A percentile compares a stretch with the other conserved stretches of the same genome.
phyloP scores from a whole-genome alignment of 129 eudicot genomes.

The Scalesia atractyloides region DNA sequence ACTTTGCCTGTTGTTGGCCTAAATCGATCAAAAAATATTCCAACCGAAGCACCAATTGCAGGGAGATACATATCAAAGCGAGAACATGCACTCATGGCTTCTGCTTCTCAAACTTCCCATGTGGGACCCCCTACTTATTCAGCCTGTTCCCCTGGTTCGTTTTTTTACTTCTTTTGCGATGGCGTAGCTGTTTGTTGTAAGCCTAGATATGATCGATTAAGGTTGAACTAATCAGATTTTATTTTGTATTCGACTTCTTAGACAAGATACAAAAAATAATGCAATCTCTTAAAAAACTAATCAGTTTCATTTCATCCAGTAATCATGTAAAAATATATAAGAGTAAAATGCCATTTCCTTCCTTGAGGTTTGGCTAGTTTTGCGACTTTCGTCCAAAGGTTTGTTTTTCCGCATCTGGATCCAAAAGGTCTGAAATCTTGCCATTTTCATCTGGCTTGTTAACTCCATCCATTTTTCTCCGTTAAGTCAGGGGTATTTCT shows the following conservation, averaged over 20 bases:
- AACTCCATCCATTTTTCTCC: too few relatives aligned
- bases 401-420: too few relatives aligned
- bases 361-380: too few relatives aligned
- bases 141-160: conserved; percentile 48
- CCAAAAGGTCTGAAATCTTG: too few relatives aligned
- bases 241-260: neutral
- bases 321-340: neutral
- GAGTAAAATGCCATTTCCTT: too few relatives aligned
- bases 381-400: too few relatives aligned
- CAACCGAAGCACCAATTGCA: conserved; percentile 55
- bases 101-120: conserved; percentile 32
- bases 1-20: conserved; percentile 19
- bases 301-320: neutral
- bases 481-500: too few relatives aligned
- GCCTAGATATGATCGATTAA: neutral
- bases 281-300: neutral
- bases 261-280: neutral
- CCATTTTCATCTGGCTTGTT: too few relatives aligned
- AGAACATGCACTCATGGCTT: conserved; percentile 61
- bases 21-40: conserved; percentile 16
- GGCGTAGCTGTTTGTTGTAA: neutral
- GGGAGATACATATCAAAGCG: conserved; percentile 89
- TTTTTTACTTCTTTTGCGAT: neutral
- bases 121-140: conserved; percentile 34
- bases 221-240: neutral